Conservation (phyloP, 495 filamentous ascomycete species). For the Neurospora cerealis region DNA sequence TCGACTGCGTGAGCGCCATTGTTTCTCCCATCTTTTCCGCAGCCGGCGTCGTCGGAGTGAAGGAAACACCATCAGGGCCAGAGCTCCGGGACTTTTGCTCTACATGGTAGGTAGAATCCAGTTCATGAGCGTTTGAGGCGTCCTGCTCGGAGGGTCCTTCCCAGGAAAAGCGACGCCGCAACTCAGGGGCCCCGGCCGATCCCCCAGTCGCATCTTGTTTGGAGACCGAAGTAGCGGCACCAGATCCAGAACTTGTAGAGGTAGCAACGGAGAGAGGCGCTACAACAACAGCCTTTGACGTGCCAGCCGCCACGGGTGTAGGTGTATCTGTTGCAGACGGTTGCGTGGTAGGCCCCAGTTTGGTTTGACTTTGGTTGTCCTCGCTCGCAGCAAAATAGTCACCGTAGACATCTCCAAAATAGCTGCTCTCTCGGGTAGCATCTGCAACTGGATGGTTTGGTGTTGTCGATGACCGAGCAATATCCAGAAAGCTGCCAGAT, state of each 20-base stretch:
- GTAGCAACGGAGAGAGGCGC: not conserved
- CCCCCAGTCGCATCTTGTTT: not conserved
- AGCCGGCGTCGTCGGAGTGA: not conserved
- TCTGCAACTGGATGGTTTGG: constrained; percentile 16
- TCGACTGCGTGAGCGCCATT: not conserved
- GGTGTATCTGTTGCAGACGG: not conserved
- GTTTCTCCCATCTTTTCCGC: not conserved
- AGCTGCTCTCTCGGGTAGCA: constrained; percentile 31
- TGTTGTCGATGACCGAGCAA: constrained; percentile 3
- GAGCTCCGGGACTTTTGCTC: constrained; percentile 7
- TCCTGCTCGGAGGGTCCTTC: constrained; percentile 26
- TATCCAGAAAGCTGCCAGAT: constrained; percentile 1
- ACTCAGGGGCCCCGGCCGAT: not conserved
- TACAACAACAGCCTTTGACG: not conserved
- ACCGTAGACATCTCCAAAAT: constrained; percentile 35
- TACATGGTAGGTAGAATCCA: not conserved
- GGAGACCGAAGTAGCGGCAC: not conserved
- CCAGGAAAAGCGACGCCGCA: constrained; percentile 43
- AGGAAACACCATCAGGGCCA: not conserved
- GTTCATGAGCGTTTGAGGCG: not conserved
- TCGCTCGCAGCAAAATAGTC: constrained; percentile 29
- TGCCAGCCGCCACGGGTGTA: not conserved
- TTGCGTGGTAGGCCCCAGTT: not conserved
- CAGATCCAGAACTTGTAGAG: not conserved
- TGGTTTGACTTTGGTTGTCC: constrained; percentile 9